Evolutionary conservation across 2,329 filamentous ascomycete species (phyloP), one percentile per base, ranked within the genome.

Genomic region (Penicillium palitans): DNA sequence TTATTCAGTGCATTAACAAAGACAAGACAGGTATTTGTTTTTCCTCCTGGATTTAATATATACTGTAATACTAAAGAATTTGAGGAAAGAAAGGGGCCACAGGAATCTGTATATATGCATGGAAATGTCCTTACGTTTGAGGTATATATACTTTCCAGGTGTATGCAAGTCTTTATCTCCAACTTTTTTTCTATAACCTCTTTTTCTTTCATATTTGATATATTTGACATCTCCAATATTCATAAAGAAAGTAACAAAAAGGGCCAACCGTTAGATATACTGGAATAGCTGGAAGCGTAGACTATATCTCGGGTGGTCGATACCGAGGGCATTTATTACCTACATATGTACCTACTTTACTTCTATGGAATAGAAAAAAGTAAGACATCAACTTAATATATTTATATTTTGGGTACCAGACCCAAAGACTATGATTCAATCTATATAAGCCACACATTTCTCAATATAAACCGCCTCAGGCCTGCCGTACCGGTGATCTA

Each of bases 401-500:
- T 17, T 9, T 39, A 1, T 19, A 39, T 21, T 6, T 24, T 8
- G n/a, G n/a, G 42, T 48, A 27, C 52, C 52, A 47, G 52, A 24
- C 52, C 42, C 33, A 9, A 24, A 17, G 7, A 21, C 15, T 44
- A 52, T 4, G 9, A 5, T n/a, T 33, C 25, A 17, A 8, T 52
- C 10, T 19, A 42, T 10, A 31, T 31, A 29, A 46, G n/a, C 10
- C 17, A 12, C n/a, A 17, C 12, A n/a, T 13, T 10, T 31, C 10
- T 15, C 19, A 3, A 45, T 9, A 24, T 40, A 24, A 39, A 24
- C 3, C 15, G 7, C 6, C 10, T 57, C 44, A 62, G 29, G 47
- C 55, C 39, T 53, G 57, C 19, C 57, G 52, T 35, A 64, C 52
- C 13, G 61, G 61, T 47, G 63, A 56, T 40, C 48, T 60, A 41